Evolutionary conservation across 306 rosid genomes (phyloP).

Genomic region (Arachis hypogaea): DNA sequence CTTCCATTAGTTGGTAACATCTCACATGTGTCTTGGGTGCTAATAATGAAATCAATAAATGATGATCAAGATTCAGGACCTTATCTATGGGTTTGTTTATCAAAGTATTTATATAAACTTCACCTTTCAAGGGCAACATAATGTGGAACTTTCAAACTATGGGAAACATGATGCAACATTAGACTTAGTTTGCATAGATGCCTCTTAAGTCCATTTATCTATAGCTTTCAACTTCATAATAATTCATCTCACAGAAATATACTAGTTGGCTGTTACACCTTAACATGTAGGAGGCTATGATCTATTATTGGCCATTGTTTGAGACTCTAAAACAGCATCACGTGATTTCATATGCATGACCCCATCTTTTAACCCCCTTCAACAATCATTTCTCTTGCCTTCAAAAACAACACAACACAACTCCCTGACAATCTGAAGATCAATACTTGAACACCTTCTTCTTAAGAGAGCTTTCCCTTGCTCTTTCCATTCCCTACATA

Average conservation of each 20-base stretch:
- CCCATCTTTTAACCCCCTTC: neutral
- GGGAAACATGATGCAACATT: too few species aligned
- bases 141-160: too few species aligned
- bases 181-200: too few species aligned
- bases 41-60: neutral
- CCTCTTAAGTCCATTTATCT: neutral
- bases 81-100: neutral
- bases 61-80: neutral
- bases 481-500: neutral
- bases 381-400: neutral
- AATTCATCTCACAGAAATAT: neutral
- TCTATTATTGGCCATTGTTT: neutral
- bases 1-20: slow-evolving; percentile 17
- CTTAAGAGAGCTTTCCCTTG: neutral
- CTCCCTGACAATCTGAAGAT: neutral
- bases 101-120: slow-evolving; percentile 5
- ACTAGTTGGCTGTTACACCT: neutral
- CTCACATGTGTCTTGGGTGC: slow-evolving; percentile 13
- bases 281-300: neutral
- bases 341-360: neutral
- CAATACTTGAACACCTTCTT: neutral
- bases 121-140: neutral
- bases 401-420: neutral
- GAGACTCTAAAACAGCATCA: slow-evolving; percentile 39
- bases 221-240: neutral